Percentiles rank a stretch among this genome's conserved stretches.
Evolutionary conservation across 163 green algal genomes (phyloP).

Genomic region (Scenedesmus sp.): DNA sequence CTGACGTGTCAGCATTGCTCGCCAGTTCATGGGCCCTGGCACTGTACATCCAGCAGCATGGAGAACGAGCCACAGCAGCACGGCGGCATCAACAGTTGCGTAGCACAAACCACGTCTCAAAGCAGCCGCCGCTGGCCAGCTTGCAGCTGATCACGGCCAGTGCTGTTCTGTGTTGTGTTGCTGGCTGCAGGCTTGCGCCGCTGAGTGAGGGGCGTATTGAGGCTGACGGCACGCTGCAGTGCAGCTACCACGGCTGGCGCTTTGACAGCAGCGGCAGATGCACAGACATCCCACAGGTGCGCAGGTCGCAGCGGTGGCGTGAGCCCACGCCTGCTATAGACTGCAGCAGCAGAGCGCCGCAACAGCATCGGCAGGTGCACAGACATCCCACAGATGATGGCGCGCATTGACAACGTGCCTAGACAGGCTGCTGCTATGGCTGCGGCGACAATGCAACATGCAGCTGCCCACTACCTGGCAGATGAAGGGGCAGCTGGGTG

Average conservation of each 20-base stretch:
- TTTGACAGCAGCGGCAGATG: constrained; percentile 60
- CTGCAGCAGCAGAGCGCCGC: constrained; percentile 35
- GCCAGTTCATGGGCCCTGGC: too few relatives aligned
- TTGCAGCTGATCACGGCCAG: too few relatives aligned
- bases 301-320: neutral
- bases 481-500: too few relatives aligned
- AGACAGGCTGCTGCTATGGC: neutral
- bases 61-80: neutral
- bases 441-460: neutral
- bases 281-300: constrained; percentile 55
- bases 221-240: constrained; percentile 60
- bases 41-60: neutral
- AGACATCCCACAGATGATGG: neutral
- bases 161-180: neutral
- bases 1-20: too few relatives aligned
- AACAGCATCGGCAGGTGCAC: constrained; percentile 36
- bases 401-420: too few relatives aligned
- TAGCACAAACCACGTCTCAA: neutral
- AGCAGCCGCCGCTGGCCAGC: too few relatives aligned
- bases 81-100: too few relatives aligned
- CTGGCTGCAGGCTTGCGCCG: constrained; percentile 55
- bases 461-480: neutral
- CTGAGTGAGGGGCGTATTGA: constrained; percentile 64
- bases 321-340: too few relatives aligned
- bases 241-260: constrained; percentile 65